A percentile compares a stretch with the other conserved stretches of the same genome.
phyloP scores from a whole-genome alignment of 768 basidiomycete species.

The Mycena sanguinolenta region DNA sequence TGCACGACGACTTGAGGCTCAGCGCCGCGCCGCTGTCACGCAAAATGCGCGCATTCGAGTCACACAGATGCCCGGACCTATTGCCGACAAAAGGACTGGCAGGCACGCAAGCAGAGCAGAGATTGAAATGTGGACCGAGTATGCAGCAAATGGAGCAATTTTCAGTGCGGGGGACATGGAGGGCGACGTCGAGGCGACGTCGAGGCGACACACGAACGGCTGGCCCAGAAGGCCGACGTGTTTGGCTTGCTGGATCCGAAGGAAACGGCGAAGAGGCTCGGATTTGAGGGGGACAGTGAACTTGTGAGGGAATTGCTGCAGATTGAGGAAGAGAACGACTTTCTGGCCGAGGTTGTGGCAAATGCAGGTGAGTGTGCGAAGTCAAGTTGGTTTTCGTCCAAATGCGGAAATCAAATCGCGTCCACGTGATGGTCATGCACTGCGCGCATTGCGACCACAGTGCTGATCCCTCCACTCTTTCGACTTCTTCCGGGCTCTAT shows the following conservation, averaged over 20 bases:
- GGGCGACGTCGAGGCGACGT: neutral
- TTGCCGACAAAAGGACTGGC: neutral
- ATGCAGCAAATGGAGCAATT: neutral
- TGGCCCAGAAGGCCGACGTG: constrained; percentile 9
- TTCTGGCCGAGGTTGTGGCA: constrained; percentile 18
- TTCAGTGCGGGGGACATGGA: constrained; percentile 18
- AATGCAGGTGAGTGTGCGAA: constrained; percentile 22
- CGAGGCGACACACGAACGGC: neutral
- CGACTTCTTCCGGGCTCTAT: too few species aligned
- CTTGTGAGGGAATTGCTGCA: neutral
- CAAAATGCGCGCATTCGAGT: constrained; percentile 1
- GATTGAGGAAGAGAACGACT: constrained; percentile 14
- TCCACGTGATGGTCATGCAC: neutral
- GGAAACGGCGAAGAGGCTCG: constrained; percentile 9
- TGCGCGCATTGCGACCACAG: too few species aligned
- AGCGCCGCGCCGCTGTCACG: neutral
- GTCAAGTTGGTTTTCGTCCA: constrained; percentile 1
- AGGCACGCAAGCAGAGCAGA: neutral
- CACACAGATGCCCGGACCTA: neutral
- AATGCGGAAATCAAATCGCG: neutral
- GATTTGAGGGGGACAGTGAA: constrained; percentile 8
- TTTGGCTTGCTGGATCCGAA: constrained; percentile 24
- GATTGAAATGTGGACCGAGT: constrained; percentile 16
- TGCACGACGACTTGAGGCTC: neutral
- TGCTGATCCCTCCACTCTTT: too few species aligned